Conservation (phyloP, 2,329 filamentous ascomycete species). For the Exophiala oligosperma region DNA sequence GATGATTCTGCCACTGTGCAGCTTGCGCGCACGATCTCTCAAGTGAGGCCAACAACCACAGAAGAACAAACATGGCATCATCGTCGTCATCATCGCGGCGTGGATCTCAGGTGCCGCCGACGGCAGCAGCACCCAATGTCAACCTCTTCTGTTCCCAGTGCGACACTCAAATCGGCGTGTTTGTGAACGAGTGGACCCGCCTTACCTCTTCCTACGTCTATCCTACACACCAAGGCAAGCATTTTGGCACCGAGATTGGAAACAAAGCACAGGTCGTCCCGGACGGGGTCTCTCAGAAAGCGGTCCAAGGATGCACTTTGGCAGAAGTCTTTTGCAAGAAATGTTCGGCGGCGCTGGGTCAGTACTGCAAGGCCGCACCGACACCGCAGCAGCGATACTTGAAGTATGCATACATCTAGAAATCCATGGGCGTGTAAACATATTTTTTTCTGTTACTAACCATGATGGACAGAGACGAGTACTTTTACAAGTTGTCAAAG, state of each 20-base stretch:
- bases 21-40: background rate
- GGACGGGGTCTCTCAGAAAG: slow-evolving; percentile 18
- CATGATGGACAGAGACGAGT: slow-evolving; percentile 12
- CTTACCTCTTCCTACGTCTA: slow-evolving; percentile 28
- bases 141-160: slow-evolving; percentile 28
- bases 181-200: slow-evolving; percentile 29
- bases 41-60: background rate
- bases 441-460: background rate
- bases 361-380: slow-evolving; percentile 26
- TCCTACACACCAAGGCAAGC: slow-evolving; percentile 19
- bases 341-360: slow-evolving; percentile 25
- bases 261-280: slow-evolving; percentile 25
- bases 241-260: slow-evolving; percentile 23
- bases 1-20: no score
- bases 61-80: background rate
- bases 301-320: slow-evolving; percentile 26
- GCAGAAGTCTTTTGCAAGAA: slow-evolving; percentile 28
- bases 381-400: slow-evolving; percentile 17
- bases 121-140: background rate
- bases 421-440: background rate
- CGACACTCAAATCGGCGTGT: slow-evolving; percentile 27
- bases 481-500: slow-evolving; percentile 29
- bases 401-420: slow-evolving; percentile 14
- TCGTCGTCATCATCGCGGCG: slow-evolving; percentile 11
- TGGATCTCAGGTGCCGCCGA: slow-evolving; percentile 1